These are phyloP conservation scores for Ustilago curta DNA, from an alignment of 1,284 basidiomycete genomes.

Conservation along the genomic window DNA sequence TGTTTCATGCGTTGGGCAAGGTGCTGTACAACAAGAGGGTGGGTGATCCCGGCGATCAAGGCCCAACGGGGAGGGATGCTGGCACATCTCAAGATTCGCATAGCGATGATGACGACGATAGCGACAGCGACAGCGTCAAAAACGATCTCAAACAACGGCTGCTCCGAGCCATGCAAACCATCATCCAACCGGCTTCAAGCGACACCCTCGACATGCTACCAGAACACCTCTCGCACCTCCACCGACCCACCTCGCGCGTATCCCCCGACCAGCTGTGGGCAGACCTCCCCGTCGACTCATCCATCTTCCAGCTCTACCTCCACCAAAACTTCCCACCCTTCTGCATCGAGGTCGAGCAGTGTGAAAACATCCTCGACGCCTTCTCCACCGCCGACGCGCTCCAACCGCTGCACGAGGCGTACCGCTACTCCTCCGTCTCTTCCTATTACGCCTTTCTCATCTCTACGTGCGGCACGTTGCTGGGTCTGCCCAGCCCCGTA, in stretches of 20 bases:
- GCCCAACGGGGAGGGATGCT: neutral
- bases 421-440: slow-evolving; percentile 75
- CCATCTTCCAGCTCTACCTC: slow-evolving; percentile 86
- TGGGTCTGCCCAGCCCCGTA: slow-evolving; percentile 87
- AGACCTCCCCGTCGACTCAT: slow-evolving; percentile 89
- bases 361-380: slow-evolving; percentile 78
- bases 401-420: slow-evolving; percentile 73
- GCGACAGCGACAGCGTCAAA: slow-evolving; percentile 4
- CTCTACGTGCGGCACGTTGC: slow-evolving; percentile 80
- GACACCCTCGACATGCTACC: slow-evolving; percentile 69
- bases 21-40: slow-evolving; percentile 93
- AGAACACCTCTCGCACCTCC: slow-evolving; percentile 74
- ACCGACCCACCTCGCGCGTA: slow-evolving; percentile 71
- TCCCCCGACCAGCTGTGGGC: slow-evolving; percentile 74
- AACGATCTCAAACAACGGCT: slow-evolving; percentile 6
- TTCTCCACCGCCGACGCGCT: slow-evolving; percentile 83
- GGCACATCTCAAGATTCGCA: neutral
- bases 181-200: slow-evolving; percentile 9
- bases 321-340: slow-evolving; percentile 93
- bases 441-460: slow-evolving; percentile 88
- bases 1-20: slow-evolving; percentile 94
- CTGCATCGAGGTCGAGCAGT: slow-evolving; percentile 82
- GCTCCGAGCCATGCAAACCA: slow-evolving; percentile 18
- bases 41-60: slow-evolving; percentile 64
- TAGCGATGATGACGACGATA: slow-evolving; percentile 9